Conservation (phyloP, 1,139 yeast genomes). For the Blastobotrys serpentis region DNA sequence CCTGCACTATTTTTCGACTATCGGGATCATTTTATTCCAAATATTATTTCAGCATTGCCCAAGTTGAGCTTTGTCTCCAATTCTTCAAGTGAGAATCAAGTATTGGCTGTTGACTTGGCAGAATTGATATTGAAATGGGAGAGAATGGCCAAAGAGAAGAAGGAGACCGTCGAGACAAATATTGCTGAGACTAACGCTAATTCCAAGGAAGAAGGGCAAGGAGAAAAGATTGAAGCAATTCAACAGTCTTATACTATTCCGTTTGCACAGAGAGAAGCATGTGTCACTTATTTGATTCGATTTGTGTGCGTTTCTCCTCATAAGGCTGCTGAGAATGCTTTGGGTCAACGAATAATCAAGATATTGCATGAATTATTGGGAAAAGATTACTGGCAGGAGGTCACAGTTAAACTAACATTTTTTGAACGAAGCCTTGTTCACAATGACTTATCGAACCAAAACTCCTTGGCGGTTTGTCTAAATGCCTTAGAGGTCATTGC, state of each 20-base stretch:
- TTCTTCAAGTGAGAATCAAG: conserved; percentile 78
- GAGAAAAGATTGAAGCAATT: conserved; percentile 22
- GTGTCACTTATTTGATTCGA: conserved; percentile 85
- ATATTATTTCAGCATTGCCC: conserved; percentile 93
- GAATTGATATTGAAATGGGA: conserved; percentile 89
- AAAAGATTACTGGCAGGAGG: conserved; percentile 81
- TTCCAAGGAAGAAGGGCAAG: conserved; percentile 23
- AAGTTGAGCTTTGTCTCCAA: conserved; percentile 79
- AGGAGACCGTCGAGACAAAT: conserved; percentile 32
- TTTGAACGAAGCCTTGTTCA: conserved; percentile 84
- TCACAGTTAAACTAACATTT: conserved; percentile 74
- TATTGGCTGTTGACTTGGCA: conserved; percentile 83
- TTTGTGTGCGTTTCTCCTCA: conserved; percentile 87
- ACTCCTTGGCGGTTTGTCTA: conserved; percentile 66
- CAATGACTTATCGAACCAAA: conserved; percentile 65
- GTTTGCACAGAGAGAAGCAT: conserved; percentile 80
- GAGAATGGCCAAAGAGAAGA: conserved; percentile 37
- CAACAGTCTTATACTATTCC: conserved; percentile 55
- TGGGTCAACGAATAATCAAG: conserved; percentile 77
- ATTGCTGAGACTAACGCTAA: conserved; percentile 15
- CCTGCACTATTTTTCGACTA: conserved; percentile 81
- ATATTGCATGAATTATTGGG: conserved; percentile 72
- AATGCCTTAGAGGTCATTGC: conserved; percentile 89
- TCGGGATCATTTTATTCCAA: conserved; percentile 85
- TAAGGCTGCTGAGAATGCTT: conserved; percentile 77